Evolutionary conservation across 1,139 yeast species (phyloP).

Genomic region (Cylindricascospora bacillispora): DNA sequence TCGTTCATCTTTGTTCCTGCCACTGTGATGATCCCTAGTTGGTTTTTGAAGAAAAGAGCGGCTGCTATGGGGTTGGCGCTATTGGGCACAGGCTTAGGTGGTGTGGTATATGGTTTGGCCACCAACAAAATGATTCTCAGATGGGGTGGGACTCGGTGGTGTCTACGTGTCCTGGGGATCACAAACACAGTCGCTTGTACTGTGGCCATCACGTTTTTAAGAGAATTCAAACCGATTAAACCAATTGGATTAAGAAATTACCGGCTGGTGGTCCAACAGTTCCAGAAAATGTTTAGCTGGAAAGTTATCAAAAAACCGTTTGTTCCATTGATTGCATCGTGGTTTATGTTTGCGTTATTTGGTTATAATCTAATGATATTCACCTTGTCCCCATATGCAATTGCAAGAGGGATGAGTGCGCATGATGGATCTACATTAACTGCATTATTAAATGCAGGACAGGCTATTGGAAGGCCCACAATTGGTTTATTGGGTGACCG

Average conservation of each 20-base stretch:
- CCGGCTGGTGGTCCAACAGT: slow-evolving; percentile 7
- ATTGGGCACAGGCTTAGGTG: slow-evolving; percentile 54
- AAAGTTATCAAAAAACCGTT: slow-evolving; percentile 11
- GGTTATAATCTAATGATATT: slow-evolving; percentile 51
- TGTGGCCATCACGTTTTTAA: slow-evolving; percentile 32
- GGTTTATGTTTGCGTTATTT: slow-evolving; percentile 45
- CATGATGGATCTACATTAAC: slow-evolving; percentile 48
- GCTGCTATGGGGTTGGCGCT: slow-evolving; percentile 44
- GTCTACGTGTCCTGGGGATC: slow-evolving; percentile 46
- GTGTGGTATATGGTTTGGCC: slow-evolving; percentile 31
- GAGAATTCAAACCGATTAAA: slow-evolving; percentile 32
- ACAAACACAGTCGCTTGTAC: slow-evolving; percentile 28
- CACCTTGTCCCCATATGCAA: slow-evolving; percentile 49
- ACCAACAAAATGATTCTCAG: slow-evolving; percentile 30
- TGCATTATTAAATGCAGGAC: slow-evolving; percentile 51
- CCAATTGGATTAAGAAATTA: slow-evolving; percentile 17
- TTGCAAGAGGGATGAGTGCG: slow-evolving; percentile 42
- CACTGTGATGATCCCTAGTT: slow-evolving; percentile 42
- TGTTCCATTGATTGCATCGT: slow-evolving; percentile 30
- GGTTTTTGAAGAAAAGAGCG: slow-evolving; percentile 47
- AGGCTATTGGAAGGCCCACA: slow-evolving; percentile 51
- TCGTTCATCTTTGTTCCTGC: slow-evolving; percentile 51
- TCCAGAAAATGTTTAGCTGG: slow-evolving; percentile 5
- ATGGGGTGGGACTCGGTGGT: slow-evolving; percentile 54
- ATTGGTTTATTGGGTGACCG: slow-evolving; percentile 48